Evolutionary conservation across 495 filamentous ascomycete species (phyloP).

Genomic region (Penicillium desertorum): DNA sequence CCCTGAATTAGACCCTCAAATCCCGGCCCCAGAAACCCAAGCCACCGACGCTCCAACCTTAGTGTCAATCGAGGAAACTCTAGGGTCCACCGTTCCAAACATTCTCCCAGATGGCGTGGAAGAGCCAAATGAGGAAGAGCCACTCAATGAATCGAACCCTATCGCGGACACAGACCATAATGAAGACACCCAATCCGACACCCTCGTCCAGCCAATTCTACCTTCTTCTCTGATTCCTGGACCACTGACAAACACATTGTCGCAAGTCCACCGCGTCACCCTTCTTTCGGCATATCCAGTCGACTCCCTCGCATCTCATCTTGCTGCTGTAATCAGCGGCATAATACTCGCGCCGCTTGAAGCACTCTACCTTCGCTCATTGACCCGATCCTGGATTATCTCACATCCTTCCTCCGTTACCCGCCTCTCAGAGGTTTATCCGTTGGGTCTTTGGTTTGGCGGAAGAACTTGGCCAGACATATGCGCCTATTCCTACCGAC

Average conservation of each 20-base stretch:
- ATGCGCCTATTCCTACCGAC: conserved; percentile 43
- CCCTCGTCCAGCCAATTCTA: not conserved
- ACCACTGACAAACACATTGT: conserved; percentile 8
- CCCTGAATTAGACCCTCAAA: conserved; percentile 14
- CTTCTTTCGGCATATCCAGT: conserved; percentile 51
- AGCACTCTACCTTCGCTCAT: conserved; percentile 47
- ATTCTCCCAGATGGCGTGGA: conserved; percentile 40
- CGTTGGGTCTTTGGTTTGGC: conserved; percentile 42
- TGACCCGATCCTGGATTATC: conserved; percentile 43
- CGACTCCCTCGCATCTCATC: conserved; percentile 45
- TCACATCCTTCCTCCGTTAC: conserved; percentile 24
- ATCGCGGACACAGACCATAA: conserved; percentile 4
- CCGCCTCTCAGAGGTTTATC: conserved; percentile 34
- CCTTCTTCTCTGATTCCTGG: conserved; percentile 19
- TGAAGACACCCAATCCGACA: conserved; percentile 2
- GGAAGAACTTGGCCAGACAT: conserved; percentile 39
- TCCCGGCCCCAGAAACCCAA: conserved; percentile 3
- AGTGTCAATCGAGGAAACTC: conserved; percentile 13
- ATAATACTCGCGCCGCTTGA: conserved; percentile 50
- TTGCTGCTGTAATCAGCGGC: conserved; percentile 43
- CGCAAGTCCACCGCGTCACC: conserved; percentile 44
- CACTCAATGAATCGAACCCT: conserved; percentile 14
- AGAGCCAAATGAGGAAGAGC: conserved; percentile 33
- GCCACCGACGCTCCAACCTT: conserved; percentile 7
- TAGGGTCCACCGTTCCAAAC: conserved; percentile 19